Percentiles rank a stretch among this genome's conserved stretches.
Evolutionary conservation across 2,329 filamentous ascomycete species (phyloP).

Genomic region (Alternaria solani): DNA sequence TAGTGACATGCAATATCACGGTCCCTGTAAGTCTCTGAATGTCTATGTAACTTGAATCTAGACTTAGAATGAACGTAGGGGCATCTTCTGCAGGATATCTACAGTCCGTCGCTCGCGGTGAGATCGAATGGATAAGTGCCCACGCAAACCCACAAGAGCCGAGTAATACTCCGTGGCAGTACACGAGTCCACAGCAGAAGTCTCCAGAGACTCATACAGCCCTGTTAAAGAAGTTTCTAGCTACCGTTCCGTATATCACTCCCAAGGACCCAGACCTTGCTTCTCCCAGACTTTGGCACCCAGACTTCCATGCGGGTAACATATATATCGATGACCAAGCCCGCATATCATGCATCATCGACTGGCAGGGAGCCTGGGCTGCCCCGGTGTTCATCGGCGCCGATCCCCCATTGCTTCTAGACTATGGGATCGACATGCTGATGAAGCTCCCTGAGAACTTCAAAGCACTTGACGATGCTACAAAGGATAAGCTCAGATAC

Average conservation of each 20-base stretch:
- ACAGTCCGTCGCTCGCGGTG: conserved; percentile 42
- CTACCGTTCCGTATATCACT: conserved; percentile 35
- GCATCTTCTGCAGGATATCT: conserved; percentile 33
- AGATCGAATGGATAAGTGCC: conserved; percentile 46
- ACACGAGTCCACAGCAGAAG: conserved; percentile 41
- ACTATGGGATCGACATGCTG: conserved; percentile 37
- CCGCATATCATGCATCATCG: conserved; percentile 39
- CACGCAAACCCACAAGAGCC: conserved; percentile 34
- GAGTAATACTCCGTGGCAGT: conserved; percentile 41
- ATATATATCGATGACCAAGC: conserved; percentile 35
- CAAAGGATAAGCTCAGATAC: conserved; percentile 31
- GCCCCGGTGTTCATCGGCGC: conserved; percentile 35
- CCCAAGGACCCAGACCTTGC: conserved; percentile 31
- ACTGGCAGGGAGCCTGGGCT: conserved; percentile 39
- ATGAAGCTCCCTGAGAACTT: conserved; percentile 40
- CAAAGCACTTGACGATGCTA: conserved; percentile 32
- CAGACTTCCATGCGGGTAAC: conserved; percentile 41
- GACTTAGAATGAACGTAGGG: conserved; percentile 27
- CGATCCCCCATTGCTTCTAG: conserved; percentile 34
- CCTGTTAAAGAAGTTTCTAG: conserved; percentile 30
- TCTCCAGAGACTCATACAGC: conserved; percentile 30
- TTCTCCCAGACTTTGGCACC: conserved; percentile 39
- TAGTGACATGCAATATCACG: conserved; percentile 31
- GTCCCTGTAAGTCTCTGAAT: conserved; percentile 31
- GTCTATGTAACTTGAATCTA: neutral